Percentiles rank a stretch among this genome's conserved stretches.
These are phyloP conservation scores for Graphiopsis chlorocephala DNA, from an alignment of 2,329 filamentous ascomycete species.

Conservation along the genomic window DNA sequence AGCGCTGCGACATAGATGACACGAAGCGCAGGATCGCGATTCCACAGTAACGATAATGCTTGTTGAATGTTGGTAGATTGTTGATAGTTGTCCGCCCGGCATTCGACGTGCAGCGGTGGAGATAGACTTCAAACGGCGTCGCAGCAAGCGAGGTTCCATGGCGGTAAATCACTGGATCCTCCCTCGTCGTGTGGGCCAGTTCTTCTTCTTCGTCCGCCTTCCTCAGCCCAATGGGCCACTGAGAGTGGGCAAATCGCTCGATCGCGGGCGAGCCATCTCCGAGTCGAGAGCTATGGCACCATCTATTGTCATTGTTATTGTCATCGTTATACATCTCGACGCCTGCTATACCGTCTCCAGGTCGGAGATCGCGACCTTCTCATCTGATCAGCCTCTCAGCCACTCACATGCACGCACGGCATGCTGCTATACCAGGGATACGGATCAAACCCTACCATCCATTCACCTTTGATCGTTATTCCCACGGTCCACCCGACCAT, in stretches of 20 bases:
- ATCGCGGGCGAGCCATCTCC: constrained; percentile 4
- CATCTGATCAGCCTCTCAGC: background rate
- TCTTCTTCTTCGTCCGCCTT: background rate
- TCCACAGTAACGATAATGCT: background rate
- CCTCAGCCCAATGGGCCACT: background rate
- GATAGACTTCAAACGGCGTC: constrained; percentile 8
- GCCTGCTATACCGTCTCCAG: background rate
- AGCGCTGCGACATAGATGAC: background rate
- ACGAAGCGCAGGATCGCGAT: background rate
- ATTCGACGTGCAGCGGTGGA: background rate
- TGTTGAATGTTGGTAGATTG: no score
- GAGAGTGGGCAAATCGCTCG: background rate
- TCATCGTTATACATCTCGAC: background rate
- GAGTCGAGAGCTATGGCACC: background rate
- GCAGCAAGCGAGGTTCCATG: constrained; percentile 8
- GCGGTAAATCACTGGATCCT: background rate
- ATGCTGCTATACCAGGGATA: background rate
- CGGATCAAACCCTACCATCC: background rate
- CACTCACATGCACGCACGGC: background rate
- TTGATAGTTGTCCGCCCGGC: background rate
- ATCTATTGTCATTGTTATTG: background rate
- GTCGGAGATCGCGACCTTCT: background rate
- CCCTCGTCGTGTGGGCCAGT: background rate
- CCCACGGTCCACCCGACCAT: background rate
- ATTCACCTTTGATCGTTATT: background rate